Conservation (phyloP, 169 alveolate genomes). For the Eimeria nieschulzi region DNA sequence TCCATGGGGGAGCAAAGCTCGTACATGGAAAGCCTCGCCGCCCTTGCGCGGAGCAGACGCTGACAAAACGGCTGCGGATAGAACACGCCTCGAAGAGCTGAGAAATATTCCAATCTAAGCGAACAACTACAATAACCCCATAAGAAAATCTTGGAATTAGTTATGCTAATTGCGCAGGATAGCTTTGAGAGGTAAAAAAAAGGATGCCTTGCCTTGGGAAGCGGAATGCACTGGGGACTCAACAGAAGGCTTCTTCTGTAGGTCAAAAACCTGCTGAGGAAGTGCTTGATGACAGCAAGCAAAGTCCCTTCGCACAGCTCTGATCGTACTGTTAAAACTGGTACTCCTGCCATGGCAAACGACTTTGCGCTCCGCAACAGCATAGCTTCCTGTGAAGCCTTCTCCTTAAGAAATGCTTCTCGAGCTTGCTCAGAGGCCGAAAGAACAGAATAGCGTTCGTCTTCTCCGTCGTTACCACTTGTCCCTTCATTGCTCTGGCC, state of each 20-base stretch:
- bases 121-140: too few relatives aligned
- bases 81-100: neutral
- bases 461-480: neutral
- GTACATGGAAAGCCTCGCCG: slow-evolving; percentile 60
- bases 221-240: slow-evolving; percentile 58
- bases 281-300: slow-evolving; percentile 12
- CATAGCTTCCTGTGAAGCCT: slow-evolving; percentile 7
- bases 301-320: slow-evolving; percentile 51
- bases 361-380: slow-evolving; percentile 45
- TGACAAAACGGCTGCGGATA: slow-evolving; percentile 29
- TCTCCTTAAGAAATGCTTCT: slow-evolving; percentile 17
- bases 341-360: slow-evolving; percentile 58
- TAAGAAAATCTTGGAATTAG: too few relatives aligned
- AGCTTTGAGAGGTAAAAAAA: too few relatives aligned
- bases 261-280: slow-evolving; percentile 33
- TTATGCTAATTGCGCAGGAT: too few relatives aligned
- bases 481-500: neutral
- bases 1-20: slow-evolving; percentile 46
- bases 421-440: slow-evolving; percentile 37
- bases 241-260: slow-evolving; percentile 34
- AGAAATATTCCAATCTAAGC: too few relatives aligned
- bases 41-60: slow-evolving; percentile 50
- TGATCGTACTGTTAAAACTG: slow-evolving; percentile 39
- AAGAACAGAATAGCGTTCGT: neutral
- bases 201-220: slow-evolving; percentile 51